Base-by-base conservation (phyloP, 176 grass and related monocot species). In the Pontederia crassipes region DNA sequence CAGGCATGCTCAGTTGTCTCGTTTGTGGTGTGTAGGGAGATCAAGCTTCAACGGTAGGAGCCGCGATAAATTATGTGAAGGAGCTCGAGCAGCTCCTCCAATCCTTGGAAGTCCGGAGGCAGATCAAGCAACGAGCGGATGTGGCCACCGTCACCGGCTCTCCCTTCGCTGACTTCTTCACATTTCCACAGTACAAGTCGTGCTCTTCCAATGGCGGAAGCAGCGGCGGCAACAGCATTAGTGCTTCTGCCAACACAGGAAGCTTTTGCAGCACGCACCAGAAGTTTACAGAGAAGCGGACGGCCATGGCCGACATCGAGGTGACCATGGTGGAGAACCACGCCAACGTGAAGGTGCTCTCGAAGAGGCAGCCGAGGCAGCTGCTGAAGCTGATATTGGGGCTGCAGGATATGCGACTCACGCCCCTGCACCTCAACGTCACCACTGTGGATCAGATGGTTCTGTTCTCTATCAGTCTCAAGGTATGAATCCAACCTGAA, bases 321-420 rank as follows among this genome's bases (percentile, higher is more conserved):
- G 94, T 98, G 63, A 93, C 94, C 1, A 83, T 92, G 94, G 94
- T 83, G 45, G 94, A 98, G 81, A 84, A 84, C 65, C 82, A 98
- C 71, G 94, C 85, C 3, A 93, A 81, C 74, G 81, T 98, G 13
- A 98, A 85, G 60, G 81, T 98, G 56, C 74, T 98, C 0, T 57
- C 78, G 55, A 78, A 61, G 64, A 77, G 79, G 49, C 72, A 73
- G 65, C 88, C 82, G 1, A 98, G 79, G 74, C 94, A 93, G 71
- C 77, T 98, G 17, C 79, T 89, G 13, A 80, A 71, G 60, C 75
- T 98, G 14, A 74, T 86, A 12, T 26, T 69, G 3, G 74, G 79
- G 17, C 67, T 98, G 59, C 94, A 98, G 57, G 83, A 81, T 53
- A 55, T 83, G 60, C 77, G 79, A 50, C 57, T 98, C 56, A 69